A percentile compares a stretch with the other conserved stretches of the same genome.
Conservation (phyloP, 495 filamentous ascomycete genomes). For the Elasticomyces elasticus region DNA sequence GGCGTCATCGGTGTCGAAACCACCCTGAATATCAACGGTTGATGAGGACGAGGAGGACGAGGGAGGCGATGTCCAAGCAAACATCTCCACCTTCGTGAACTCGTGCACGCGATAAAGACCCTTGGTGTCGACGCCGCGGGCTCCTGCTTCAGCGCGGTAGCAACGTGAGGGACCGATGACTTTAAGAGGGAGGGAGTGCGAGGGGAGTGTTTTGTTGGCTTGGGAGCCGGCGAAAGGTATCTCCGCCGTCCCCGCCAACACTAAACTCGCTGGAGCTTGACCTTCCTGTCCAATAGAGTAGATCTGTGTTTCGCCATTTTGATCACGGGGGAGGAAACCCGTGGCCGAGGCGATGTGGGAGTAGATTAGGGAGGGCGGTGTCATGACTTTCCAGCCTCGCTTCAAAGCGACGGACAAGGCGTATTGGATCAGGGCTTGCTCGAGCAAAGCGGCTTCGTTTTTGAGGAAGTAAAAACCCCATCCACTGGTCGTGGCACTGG, state of each 20-base stretch:
- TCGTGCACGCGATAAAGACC: constrained; percentile 97
- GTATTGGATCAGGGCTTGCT: constrained; percentile 86
- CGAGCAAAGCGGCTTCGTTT: constrained; percentile 79
- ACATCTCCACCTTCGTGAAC: constrained; percentile 97
- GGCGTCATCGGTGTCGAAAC: constrained; percentile 3
- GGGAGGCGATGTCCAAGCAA: constrained; percentile 65
- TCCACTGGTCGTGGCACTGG: constrained; percentile 65
- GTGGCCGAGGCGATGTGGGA: constrained; percentile 80
- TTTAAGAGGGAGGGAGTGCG: constrained; percentile 59
- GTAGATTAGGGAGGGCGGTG: constrained; percentile 85
- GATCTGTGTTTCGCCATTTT: constrained; percentile 81
- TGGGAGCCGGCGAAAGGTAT: constrained; percentile 90
- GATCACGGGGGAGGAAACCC: constrained; percentile 87
- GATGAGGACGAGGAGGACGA: not conserved
- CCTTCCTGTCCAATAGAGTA: constrained; percentile 48
- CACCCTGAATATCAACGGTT: too few relatives aligned
- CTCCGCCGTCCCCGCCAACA: constrained; percentile 79
- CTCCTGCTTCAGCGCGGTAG: constrained; percentile 89
- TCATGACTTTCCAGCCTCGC: constrained; percentile 64
- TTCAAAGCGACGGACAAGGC: constrained; percentile 58
- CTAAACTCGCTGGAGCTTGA: constrained; percentile 45
- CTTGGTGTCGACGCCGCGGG: constrained; percentile 79
- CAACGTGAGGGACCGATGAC: constrained; percentile 74
- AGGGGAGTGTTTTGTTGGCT: constrained; percentile 57
- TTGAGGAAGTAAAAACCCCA: constrained; percentile 97